Evolutionary conservation across 2,329 filamentous ascomycete genomes (phyloP).

Genomic region (Neonectria coccinea): DNA sequence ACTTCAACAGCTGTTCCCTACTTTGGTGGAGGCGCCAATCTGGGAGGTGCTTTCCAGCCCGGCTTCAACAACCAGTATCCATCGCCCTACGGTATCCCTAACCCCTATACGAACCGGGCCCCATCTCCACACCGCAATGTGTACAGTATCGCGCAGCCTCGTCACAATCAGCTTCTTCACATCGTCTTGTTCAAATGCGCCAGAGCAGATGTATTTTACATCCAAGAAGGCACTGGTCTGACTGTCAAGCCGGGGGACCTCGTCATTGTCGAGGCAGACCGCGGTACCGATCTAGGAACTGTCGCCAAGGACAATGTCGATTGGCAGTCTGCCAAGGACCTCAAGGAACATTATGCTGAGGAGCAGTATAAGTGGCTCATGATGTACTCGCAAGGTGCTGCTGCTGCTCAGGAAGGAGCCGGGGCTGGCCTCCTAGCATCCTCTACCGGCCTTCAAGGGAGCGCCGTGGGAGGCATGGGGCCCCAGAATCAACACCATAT

Average conservation of each 20-base stretch:
- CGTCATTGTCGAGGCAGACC: conserved; percentile 97
- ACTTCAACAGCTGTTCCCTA: conserved; percentile 38
- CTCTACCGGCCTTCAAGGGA: conserved; percentile 72
- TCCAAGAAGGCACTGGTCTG: conserved; percentile 93
- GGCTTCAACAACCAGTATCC: conserved; percentile 56
- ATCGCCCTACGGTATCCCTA: conserved; percentile 59
- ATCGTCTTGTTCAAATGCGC: conserved; percentile 98
- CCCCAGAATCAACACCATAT: conserved; percentile 78
- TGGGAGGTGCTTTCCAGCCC: conserved; percentile 44
- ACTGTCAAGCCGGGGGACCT: conserved; percentile 91
- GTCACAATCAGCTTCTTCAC: conserved; percentile 79
- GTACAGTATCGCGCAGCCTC: conserved; percentile 71
- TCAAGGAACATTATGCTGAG: conserved; percentile 91
- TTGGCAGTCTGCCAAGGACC: conserved; percentile 86
- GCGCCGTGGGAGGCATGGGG: conserved; percentile 82
- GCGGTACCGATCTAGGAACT: conserved; percentile 93
- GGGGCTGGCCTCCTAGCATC: conserved; percentile 73
- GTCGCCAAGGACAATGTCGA: conserved; percentile 90
- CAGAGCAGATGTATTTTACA: conserved; percentile 94
- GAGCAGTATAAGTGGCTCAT: conserved; percentile 99
- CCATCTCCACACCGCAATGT: conserved; percentile 72
- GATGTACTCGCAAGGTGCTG: conserved; percentile 92
- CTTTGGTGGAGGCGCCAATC: conserved; percentile 42
- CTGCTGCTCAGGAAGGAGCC: conserved; percentile 69
- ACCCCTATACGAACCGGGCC: conserved; percentile 62